Conservation (phyloP, 2,329 filamentous ascomycete genomes). For the Exophiala aquamarina region DNA sequence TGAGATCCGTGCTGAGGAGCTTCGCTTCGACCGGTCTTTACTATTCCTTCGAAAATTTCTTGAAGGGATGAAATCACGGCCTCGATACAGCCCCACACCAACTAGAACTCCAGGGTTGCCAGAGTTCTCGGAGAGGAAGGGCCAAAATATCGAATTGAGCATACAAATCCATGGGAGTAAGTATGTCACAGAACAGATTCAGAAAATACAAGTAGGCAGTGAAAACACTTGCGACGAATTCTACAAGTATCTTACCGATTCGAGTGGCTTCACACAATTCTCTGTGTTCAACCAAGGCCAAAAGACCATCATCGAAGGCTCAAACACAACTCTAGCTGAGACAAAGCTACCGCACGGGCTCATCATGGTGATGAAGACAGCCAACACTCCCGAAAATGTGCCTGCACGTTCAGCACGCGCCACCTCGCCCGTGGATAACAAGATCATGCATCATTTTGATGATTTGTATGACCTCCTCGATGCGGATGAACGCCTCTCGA, state of each 20-base stretch:
- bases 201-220: constrained; percentile 57
- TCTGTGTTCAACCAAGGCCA: constrained; percentile 58
- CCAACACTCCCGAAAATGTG: constrained; percentile 25
- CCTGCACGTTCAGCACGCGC: constrained; percentile 45
- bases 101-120: constrained; percentile 55
- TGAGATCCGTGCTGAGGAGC: constrained; percentile 56
- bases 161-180: constrained; percentile 22
- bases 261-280: constrained; percentile 75
- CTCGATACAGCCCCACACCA: constrained; percentile 56
- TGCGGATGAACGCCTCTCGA: constrained; percentile 67
- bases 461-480: constrained; percentile 79
- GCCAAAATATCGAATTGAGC: constrained; percentile 44
- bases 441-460: constrained; percentile 78
- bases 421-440: constrained; percentile 65
- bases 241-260: constrained; percentile 63
- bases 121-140: constrained; percentile 35
- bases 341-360: constrained; percentile 45
- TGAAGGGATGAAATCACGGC: constrained; percentile 49
- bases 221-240: constrained; percentile 71
- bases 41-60: constrained; percentile 68
- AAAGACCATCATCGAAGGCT: constrained; percentile 18
- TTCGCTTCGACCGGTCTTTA: constrained; percentile 68
- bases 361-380: constrained; percentile 28
- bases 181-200: constrained; percentile 16
- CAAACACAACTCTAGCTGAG: constrained; percentile 25